A percentile compares a stretch with the other conserved stretches of the same genome.
phyloP scores from a whole-genome alignment of 768 basidiomycete species.

The Boletus eberwhitei region DNA sequence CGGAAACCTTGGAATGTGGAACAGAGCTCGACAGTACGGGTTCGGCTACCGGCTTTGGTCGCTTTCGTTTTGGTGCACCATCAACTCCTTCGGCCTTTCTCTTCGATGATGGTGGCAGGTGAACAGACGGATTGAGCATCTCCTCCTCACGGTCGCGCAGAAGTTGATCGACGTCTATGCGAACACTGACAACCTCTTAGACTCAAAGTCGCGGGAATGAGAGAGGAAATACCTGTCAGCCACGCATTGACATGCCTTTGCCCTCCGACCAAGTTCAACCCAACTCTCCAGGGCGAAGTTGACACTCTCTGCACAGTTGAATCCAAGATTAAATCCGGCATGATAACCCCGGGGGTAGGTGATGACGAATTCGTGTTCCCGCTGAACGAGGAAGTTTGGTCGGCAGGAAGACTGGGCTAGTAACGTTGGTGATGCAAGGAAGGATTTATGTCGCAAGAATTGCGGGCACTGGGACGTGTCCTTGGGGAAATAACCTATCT shows the following conservation, averaged over 20 bases:
- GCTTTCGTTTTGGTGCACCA: slow-evolving; percentile 22
- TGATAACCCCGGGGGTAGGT: slow-evolving; percentile 96
- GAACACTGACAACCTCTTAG: slow-evolving; percentile 55
- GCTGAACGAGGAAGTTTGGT: slow-evolving; percentile 88
- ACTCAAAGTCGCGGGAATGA: neutral
- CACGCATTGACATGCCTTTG: slow-evolving; percentile 74
- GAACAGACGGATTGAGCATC: slow-evolving; percentile 10
- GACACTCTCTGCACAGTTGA: slow-evolving; percentile 96
- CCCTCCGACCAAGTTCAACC: slow-evolving; percentile 83
- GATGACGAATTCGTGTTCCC: slow-evolving; percentile 93
- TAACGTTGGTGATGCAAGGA: slow-evolving; percentile 82
- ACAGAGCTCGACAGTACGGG: slow-evolving; percentile 9
- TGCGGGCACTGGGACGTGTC: slow-evolving; percentile 85
- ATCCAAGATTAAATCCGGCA: slow-evolving; percentile 92
- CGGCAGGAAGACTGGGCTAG: slow-evolving; percentile 75
- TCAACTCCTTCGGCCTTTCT: slow-evolving; percentile 38
- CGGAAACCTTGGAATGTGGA: slow-evolving; percentile 39
- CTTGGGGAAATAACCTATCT: slow-evolving; percentile 80
- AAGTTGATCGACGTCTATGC: slow-evolving; percentile 89
- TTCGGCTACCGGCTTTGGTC: slow-evolving; percentile 15
- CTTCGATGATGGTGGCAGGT: slow-evolving; percentile 30
- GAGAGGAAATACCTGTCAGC: slow-evolving; percentile 55
- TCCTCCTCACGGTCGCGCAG: slow-evolving; percentile 64
- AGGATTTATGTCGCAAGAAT: slow-evolving; percentile 95
- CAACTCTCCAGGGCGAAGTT: slow-evolving; percentile 96